Percentiles rank a stretch among this genome's conserved stretches.
These are phyloP conservation scores for Chaetomiaceae sp. DNA, from an alignment of 2,329 filamentous ascomycete species.

Conservation along the genomic window DNA sequence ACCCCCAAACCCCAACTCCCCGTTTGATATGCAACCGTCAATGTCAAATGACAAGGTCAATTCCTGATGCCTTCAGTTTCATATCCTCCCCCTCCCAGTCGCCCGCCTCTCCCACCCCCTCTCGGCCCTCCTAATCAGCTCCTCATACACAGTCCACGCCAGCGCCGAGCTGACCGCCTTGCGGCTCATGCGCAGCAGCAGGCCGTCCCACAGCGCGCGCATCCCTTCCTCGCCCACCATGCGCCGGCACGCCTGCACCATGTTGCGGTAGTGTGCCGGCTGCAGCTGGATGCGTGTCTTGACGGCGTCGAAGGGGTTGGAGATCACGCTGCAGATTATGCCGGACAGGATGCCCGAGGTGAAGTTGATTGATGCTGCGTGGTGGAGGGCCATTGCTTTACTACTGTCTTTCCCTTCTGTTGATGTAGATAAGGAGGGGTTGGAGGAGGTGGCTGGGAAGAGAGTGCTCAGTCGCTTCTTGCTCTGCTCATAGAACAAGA, in stretches of 20 bases:
- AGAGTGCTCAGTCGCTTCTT: slow-evolving; percentile 57
- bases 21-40: not conserved
- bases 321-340: slow-evolving; percentile 76
- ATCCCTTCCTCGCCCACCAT: slow-evolving; percentile 82
- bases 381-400: slow-evolving; percentile 33
- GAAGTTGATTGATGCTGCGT: slow-evolving; percentile 75
- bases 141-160: slow-evolving; percentile 96
- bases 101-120: slow-evolving; percentile 17
- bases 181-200: slow-evolving; percentile 80
- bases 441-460: slow-evolving; percentile 5
- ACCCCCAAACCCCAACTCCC: not conserved
- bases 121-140: slow-evolving; percentile 71
- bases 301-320: slow-evolving; percentile 94
- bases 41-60: not conserved
- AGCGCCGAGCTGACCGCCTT: slow-evolving; percentile 93
- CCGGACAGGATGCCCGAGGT: slow-evolving; percentile 76
- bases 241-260: slow-evolving; percentile 67
- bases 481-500: slow-evolving; percentile 84
- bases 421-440: not conserved
- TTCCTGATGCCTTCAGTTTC: not conserved
- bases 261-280: slow-evolving; percentile 76
- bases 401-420: not conserved
- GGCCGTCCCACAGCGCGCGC: slow-evolving; percentile 76
- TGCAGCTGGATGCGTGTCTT: slow-evolving; percentile 94
- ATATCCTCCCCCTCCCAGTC: slow-evolving; percentile 15